Percentiles rank a stretch among this genome's conserved stretches.
Evolutionary conservation across 108 stramenopile genomes (phyloP).

Genomic region (Fragilariopsis cylindrus): DNA sequence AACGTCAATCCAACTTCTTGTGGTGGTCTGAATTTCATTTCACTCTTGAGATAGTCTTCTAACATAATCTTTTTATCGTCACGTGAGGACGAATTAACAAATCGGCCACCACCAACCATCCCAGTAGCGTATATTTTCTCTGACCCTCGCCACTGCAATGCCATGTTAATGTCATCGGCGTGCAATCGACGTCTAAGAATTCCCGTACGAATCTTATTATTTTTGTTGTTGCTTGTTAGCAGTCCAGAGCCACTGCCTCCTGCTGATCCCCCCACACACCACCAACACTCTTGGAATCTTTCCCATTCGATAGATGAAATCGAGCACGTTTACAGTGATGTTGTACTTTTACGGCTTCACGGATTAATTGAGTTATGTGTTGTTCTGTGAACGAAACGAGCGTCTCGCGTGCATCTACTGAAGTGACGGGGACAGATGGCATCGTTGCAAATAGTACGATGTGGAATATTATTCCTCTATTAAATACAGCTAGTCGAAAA

Average conservation of each 20-base stretch:
- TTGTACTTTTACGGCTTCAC: constrained; percentile 69
- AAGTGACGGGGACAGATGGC: constrained; percentile 25
- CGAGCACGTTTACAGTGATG: constrained; percentile 76
- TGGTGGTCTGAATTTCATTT: constrained; percentile 57
- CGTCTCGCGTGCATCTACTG: constrained; percentile 26
- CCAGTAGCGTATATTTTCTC: constrained; percentile 78
- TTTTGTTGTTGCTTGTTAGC: constrained; percentile 4
- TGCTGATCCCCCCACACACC: background rate
- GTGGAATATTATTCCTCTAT: background rate
- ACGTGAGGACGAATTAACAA: constrained; percentile 3
- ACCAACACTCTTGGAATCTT: constrained; percentile 14
- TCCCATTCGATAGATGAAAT: constrained; percentile 35
- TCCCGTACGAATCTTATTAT: constrained; percentile 21
- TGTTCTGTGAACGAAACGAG: constrained; percentile 64
- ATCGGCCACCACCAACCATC: constrained; percentile 29
- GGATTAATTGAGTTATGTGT: constrained; percentile 68
- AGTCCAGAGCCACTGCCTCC: background rate
- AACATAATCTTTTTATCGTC: constrained; percentile 53
- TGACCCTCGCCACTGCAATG: constrained; percentile 68
- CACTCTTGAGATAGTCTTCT: constrained; percentile 65
- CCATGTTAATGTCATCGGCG: constrained; percentile 88
- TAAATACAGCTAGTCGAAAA: background rate
- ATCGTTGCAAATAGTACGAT: background rate
- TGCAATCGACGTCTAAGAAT: constrained; percentile 57
- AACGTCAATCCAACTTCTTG: constrained; percentile 72